Evolutionary conservation across 345 rosid genomes (phyloP).

Genomic region (Pistacia atlantica): DNA sequence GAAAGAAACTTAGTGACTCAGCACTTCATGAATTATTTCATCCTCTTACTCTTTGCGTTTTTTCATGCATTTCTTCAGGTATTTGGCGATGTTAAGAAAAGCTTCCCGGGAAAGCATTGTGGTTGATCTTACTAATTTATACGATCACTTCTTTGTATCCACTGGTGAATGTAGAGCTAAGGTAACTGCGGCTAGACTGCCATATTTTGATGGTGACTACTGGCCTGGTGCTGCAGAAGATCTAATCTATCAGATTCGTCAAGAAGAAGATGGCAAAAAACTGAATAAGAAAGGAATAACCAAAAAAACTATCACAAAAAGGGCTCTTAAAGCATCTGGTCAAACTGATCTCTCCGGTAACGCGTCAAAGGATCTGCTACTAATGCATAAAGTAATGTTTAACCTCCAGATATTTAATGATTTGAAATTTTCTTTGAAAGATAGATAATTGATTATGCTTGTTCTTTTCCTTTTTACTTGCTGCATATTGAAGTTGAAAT

Average conservation of each 20-base stretch:
- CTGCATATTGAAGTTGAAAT: not conserved
- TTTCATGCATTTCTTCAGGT: slow-evolving; percentile 52
- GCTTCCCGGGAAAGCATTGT: slow-evolving; percentile 87
- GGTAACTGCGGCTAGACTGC: slow-evolving; percentile 97
- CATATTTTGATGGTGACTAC: slow-evolving; percentile 99
- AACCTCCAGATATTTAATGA: slow-evolving; percentile 11
- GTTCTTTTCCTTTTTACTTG: not conserved
- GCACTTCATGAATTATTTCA: slow-evolving; percentile 9
- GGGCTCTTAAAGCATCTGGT: slow-evolving; percentile 97
- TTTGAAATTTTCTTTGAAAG: not conserved
- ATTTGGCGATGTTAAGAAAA: slow-evolving; percentile 83
- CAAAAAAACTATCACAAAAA: slow-evolving; percentile 88
- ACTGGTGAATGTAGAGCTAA: slow-evolving; percentile 87
- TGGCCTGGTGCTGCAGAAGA: slow-evolving; percentile 99
- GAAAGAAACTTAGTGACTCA: not conserved
- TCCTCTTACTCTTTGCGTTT: slow-evolving; percentile 23
- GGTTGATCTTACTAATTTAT: slow-evolving; percentile 77
- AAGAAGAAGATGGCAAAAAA: slow-evolving; percentile 95
- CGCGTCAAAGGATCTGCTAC: slow-evolving; percentile 84
- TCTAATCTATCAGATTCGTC: slow-evolving; percentile 80
- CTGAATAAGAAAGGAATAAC: slow-evolving; percentile 79
- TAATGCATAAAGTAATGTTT: slow-evolving; percentile 87
- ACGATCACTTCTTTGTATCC: slow-evolving; percentile 88
- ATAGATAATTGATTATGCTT: not conserved
- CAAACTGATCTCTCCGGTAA: slow-evolving; percentile 90